A percentile compares a stretch with the other conserved stretches of the same genome.
These are phyloP conservation scores for Zea luxurians DNA, from an alignment of 176 grass and related monocot species.

Conservation along the genomic window DNA sequence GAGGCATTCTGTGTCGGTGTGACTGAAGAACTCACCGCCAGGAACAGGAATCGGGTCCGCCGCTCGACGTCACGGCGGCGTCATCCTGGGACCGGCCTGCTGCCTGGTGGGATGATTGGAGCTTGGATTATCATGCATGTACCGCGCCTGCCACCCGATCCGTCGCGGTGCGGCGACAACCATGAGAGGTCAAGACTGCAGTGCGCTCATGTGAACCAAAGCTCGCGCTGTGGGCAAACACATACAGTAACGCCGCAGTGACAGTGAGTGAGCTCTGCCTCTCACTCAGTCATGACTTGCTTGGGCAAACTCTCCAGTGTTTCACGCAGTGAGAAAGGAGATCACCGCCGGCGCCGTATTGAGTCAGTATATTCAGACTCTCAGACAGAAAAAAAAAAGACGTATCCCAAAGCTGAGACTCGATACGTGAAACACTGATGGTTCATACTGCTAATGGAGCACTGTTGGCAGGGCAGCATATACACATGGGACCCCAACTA, in stretches of 20 bases:
- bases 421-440: not conserved
- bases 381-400: not conserved
- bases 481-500: not conserved
- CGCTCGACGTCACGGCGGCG: not conserved
- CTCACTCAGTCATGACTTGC: not conserved
- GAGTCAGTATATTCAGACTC: conserved; percentile 4
- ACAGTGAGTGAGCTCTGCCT: not conserved
- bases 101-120: conserved; percentile 4
- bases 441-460: not conserved
- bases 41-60: not conserved
- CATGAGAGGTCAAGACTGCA: not conserved
- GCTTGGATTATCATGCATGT: conserved; percentile 15
- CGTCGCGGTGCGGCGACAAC: conserved; percentile 32
- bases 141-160: not conserved
- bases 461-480: too few relatives aligned
- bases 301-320: too few relatives aligned
- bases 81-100: conserved; percentile 9
- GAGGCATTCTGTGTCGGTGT: not conserved
- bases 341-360: conserved; percentile 4
- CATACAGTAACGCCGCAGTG: not conserved
- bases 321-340: too few relatives aligned
- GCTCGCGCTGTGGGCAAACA: not conserved
- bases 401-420: not conserved
- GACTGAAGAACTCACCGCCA: not conserved
- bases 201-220: conserved; percentile 37